Conservation (phyloP, 495 filamentous ascomycete species). For the Lichina pygmaea region DNA sequence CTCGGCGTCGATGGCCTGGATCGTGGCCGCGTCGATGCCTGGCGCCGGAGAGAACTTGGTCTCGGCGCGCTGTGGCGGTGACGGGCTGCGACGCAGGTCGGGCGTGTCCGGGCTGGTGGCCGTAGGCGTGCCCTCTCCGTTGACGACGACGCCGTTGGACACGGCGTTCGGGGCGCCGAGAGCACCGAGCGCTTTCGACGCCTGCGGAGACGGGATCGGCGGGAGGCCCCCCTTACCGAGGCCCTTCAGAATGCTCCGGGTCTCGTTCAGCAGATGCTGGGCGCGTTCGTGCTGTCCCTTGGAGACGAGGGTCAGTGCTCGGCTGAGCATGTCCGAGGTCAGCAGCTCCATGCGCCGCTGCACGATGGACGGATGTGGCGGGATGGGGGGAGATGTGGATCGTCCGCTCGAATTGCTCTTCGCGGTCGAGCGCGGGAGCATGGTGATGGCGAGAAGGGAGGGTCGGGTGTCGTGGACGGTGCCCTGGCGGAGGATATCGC, state of each 20-base stretch:
- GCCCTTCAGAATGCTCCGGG: constrained; percentile 81
- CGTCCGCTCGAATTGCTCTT: constrained; percentile 27
- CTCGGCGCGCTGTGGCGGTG: constrained; percentile 18
- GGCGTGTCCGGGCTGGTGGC: constrained; percentile 3
- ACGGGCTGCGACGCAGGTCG: constrained; percentile 13
- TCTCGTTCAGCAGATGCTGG: constrained; percentile 74
- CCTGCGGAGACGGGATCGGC: constrained; percentile 40
- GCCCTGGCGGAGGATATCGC: constrained; percentile 82
- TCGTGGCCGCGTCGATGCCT: constrained; percentile 51
- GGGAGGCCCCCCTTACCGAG: constrained; percentile 87
- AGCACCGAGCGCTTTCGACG: background rate
- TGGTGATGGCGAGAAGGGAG: constrained; percentile 88
- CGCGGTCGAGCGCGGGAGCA: constrained; percentile 53
- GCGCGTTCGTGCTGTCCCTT: constrained; percentile 83
- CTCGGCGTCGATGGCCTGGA: constrained; percentile 72
- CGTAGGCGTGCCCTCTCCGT: constrained; percentile 6
- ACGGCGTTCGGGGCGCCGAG: background rate
- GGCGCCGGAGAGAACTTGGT: constrained; percentile 35
- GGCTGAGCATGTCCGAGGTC: constrained; percentile 92
- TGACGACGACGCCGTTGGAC: background rate
- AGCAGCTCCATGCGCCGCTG: constrained; percentile 94
- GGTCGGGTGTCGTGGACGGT: constrained; percentile 69
- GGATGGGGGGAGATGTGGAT: constrained; percentile 57
- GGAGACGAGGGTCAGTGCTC: constrained; percentile 74
- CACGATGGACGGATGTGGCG: constrained; percentile 83